Base-by-base conservation (phyloP, 352 stramenopile species). In the Peronospora farinosa region DNA sequence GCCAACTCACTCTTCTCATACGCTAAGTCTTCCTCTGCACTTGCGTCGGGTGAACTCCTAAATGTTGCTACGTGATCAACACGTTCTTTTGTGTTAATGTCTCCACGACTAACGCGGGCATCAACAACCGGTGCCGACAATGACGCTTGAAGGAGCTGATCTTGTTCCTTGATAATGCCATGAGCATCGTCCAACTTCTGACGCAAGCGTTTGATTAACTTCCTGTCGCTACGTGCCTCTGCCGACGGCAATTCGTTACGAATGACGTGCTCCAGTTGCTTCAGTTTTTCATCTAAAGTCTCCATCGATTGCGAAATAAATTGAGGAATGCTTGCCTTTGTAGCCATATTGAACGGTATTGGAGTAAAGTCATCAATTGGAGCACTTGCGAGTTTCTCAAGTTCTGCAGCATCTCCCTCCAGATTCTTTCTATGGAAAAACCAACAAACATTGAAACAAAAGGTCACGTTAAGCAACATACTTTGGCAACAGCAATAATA, bases 311-410 rank as follows among this genome's bases (percentile, higher is more conserved):
- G 42, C 1, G 67, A 58, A 37, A 88, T 80, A 52, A 68, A 79
- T 25, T 71, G 43, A 0, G 78, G 58, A 2, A 89, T 67, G 6
- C 69, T 69, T 51, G 76, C 51, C 40, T 86, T 86, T 3, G 78
- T 73, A 8, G 74, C 71, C 51, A 88, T 74, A 25, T 74, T 74
- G n/a, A 86, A 74, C 32, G 73, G 72, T 7, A 63, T 78, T 0
- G 78, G 78, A 9, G 62, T 72, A 45, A 88, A 88, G 19, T 83
- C 67, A 32, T 88, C 75, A 17, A 88, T 72, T 10, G 75, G 73
- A 44, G 73, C 60, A 21, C 63, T 68, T 8, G 67, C 72, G 23
- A 89, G 40, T 44, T 79, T 65, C 9, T 63, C 47, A 0, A 84
- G 64, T 39, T 84, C 75, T 25, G 77, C 57, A 17, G 65, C 69